Conservation (phyloP, 1,139 yeast genomes). For the Zygoascus sp. region DNA sequence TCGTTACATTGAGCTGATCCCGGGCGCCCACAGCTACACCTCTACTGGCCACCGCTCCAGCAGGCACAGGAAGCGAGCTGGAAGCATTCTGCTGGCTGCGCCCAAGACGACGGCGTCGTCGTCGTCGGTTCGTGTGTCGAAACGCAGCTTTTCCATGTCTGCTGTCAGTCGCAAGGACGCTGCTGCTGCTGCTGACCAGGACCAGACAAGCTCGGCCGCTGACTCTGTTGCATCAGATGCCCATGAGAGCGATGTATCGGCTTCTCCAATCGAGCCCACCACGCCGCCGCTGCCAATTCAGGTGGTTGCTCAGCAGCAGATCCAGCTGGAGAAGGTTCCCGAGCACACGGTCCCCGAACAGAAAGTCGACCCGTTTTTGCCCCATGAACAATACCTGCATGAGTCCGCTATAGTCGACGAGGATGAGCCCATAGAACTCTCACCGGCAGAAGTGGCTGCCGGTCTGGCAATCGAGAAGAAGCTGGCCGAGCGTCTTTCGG, state of each 20-base stretch:
- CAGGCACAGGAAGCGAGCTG: not conserved
- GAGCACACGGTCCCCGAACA: too few species aligned
- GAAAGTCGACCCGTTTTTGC: too few species aligned
- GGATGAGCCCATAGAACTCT: not conserved
- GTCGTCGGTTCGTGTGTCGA: conserved; percentile 1
- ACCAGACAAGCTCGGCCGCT: not conserved
- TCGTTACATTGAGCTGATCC: conserved; percentile 1
- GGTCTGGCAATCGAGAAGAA: too few species aligned
- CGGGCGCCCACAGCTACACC: too few species aligned
- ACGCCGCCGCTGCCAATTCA: too few species aligned
- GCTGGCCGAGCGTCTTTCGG: not conserved
- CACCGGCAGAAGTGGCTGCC: not conserved
- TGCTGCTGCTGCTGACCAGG: not conserved
- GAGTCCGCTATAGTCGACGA: conserved; percentile 11
- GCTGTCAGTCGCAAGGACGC: conserved; percentile 3
- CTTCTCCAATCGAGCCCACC: not conserved
- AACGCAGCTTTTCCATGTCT: conserved; percentile 15
- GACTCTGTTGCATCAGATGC: not conserved
- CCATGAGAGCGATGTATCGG: not conserved
- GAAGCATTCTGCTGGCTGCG: conserved; percentile 15
- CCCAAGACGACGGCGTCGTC: too few species aligned
- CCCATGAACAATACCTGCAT: not conserved
- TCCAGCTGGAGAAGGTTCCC: too few species aligned
- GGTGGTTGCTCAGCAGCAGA: too few species aligned
- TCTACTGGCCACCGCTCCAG: not conserved